Evolutionary conservation across 192 early-diverging fungal species (phyloP).

Genomic region (Coemansia sp.): DNA sequence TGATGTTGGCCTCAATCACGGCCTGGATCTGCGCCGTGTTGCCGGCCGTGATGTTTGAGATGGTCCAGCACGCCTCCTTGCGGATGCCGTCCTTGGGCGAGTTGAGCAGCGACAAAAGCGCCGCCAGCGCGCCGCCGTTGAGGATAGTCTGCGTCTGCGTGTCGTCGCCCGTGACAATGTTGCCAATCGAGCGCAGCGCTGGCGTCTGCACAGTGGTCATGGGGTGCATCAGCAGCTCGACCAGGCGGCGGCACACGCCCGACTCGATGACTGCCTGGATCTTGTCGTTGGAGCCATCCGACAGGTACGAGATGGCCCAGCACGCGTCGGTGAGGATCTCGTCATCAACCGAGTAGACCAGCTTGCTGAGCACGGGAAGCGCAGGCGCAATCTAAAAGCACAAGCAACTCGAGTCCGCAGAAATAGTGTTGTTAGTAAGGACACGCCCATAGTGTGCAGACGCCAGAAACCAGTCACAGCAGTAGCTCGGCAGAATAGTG

Average conservation of each 20-base stretch:
- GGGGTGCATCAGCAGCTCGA: conserved; percentile 87
- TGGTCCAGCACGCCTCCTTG: conserved; percentile 99
- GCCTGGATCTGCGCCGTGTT: conserved; percentile 89
- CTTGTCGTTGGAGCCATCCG: conserved; percentile 94
- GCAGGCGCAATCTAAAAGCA: conserved; percentile 74
- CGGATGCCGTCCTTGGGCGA: conserved; percentile 92
- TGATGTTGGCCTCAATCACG: conserved; percentile 91
- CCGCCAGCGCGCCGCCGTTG: conserved; percentile 79
- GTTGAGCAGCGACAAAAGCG: conserved; percentile 76
- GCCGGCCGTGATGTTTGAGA: conserved; percentile 98
- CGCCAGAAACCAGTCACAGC: neutral
- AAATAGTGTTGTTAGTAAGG: conserved; percentile 1
- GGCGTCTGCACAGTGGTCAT: conserved; percentile 92
- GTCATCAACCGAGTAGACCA: conserved; percentile 87
- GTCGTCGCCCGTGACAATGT: conserved; percentile 99
- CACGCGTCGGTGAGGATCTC: conserved; percentile 97
- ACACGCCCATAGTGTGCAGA: conserved; percentile 1
- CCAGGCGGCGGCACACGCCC: conserved; percentile 87
- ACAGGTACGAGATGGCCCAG: conserved; percentile 99
- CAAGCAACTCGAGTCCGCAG: neutral
- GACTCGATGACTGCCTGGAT: conserved; percentile 97
- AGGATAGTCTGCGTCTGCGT: conserved; percentile 93
- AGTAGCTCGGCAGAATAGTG: conserved; percentile 5
- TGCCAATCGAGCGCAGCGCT: conserved; percentile 93
- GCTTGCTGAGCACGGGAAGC: conserved; percentile 82